Evolutionary conservation across 768 basidiomycete species (phyloP).

Genomic region (Leccinum obscurum): DNA sequence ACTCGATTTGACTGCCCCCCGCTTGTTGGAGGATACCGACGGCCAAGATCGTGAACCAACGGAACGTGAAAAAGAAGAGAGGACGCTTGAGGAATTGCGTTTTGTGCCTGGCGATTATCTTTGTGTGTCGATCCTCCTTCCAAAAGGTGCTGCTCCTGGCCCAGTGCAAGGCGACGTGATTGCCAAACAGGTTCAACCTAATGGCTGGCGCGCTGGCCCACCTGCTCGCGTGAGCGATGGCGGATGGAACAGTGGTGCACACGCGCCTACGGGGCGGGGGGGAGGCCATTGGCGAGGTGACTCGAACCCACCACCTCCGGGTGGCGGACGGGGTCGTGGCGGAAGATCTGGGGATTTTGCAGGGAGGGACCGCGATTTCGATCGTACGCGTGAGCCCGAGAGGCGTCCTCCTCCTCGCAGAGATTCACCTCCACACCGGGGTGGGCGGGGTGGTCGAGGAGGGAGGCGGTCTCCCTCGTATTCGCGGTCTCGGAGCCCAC

Average conservation of each 20-base stretch:
- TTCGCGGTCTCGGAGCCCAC: conserved; percentile 45
- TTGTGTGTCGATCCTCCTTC: conserved; percentile 70
- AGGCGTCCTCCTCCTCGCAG: conserved; percentile 49
- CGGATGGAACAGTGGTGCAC: conserved; percentile 48
- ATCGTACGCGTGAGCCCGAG: conserved; percentile 42
- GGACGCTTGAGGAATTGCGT: conserved; percentile 75
- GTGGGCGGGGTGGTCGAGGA: conserved; percentile 44
- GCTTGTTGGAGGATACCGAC: conserved; percentile 54
- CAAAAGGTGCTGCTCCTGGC: conserved; percentile 53
- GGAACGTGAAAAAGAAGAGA: conserved; percentile 58
- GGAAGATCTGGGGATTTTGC: conserved; percentile 36
- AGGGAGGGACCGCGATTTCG: conserved; percentile 38
- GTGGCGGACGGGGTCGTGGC: conserved; percentile 45
- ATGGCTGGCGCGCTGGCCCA: conserved; percentile 37
- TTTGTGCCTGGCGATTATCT: conserved; percentile 84
- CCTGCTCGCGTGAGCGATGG: conserved; percentile 42
- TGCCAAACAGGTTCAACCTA: conserved; percentile 35
- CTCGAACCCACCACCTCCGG: conserved; percentile 49
- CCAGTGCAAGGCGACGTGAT: conserved; percentile 50
- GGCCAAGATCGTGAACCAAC: conserved; percentile 33
- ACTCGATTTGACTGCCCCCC: conserved; percentile 54
- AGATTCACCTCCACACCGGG: conserved; percentile 49
- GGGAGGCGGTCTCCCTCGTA: conserved; percentile 39
- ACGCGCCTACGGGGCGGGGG: conserved; percentile 44
- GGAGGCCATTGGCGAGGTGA: conserved; percentile 78